Evolutionary conservation across 495 filamentous ascomycete species (phyloP).

Genomic region (Aspergillus sparsus): DNA sequence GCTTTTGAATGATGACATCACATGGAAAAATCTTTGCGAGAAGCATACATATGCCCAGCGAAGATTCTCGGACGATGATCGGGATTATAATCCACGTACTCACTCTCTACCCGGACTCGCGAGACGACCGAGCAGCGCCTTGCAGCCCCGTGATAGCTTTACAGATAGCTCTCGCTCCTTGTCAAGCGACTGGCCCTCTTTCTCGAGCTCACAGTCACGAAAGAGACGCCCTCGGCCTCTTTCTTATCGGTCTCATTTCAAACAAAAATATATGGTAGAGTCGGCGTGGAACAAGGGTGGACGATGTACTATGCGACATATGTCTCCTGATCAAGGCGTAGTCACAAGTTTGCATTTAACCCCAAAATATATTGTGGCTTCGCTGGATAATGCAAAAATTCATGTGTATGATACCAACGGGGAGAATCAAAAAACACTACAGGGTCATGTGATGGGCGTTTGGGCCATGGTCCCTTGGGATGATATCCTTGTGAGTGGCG

Average conservation of each 20-base stretch:
- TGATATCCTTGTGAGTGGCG: conserved; percentile 91
- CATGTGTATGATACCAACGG: conserved; percentile 96
- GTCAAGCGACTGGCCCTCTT: conserved; percentile 41
- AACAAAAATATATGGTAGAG: conserved; percentile 94
- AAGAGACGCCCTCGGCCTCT: conserved; percentile 49
- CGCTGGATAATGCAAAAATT: conserved; percentile 96
- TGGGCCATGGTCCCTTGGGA: conserved; percentile 99
- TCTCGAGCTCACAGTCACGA: conserved; percentile 30
- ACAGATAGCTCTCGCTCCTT: conserved; percentile 36
- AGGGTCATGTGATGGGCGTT: conserved; percentile 97
- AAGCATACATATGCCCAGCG: conserved; percentile 80
- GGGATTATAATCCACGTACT: conserved; percentile 31
- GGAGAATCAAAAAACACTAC: conserved; percentile 80
- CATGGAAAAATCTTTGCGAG: conserved; percentile 94
- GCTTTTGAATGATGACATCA: conserved; percentile 90
- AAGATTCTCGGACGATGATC: conserved; percentile 54
- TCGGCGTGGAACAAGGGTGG: conserved; percentile 95
- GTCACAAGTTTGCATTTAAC: conserved; percentile 95
- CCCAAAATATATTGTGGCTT: conserved; percentile 93
- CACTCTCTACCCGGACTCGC: conserved; percentile 28
- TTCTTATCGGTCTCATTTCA: conserved; percentile 95
- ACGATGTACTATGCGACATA: conserved; percentile 71
- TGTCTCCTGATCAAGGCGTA: conserved; percentile 93
- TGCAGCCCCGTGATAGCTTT: conserved; percentile 31
- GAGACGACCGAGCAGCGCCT: conserved; percentile 32